A percentile compares a stretch with the other conserved stretches of the same genome.
Evolutionary conservation across 768 basidiomycete species (phyloP).

Genomic region (Termitomyces sp.): DNA sequence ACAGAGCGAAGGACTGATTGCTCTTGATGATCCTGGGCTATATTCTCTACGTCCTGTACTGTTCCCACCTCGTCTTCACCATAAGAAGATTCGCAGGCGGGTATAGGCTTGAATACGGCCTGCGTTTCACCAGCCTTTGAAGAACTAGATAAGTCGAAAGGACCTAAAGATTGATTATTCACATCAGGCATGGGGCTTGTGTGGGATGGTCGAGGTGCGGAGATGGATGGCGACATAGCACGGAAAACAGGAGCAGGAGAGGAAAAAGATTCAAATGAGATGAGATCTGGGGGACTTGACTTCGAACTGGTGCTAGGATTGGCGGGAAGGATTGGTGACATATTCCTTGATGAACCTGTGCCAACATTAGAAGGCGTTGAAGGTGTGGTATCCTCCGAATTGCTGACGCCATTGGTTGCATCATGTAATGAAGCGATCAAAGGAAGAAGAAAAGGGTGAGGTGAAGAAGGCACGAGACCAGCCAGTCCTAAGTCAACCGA

Average conservation of each 20-base stretch:
- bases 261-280: conserved; percentile 38
- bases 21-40: neutral
- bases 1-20: neutral
- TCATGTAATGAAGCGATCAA: neutral
- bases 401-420: neutral
- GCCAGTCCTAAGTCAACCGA: neutral
- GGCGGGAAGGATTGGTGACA: neutral
- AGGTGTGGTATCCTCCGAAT: neutral
- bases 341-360: neutral
- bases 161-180: neutral
- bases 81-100: neutral
- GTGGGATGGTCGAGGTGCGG: neutral
- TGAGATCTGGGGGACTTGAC: conserved; percentile 19
- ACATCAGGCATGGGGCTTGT: neutral
- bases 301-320: neutral
- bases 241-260: conserved; percentile 15
- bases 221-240: conserved; percentile 12
- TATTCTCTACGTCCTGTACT: neutral
- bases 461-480: conserved; percentile 1
- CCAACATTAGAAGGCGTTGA: neutral
- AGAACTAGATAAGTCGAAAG: neutral
- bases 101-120: neutral
- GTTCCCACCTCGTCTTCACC: neutral
- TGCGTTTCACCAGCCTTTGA: neutral
- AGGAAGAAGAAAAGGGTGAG: neutral